A percentile compares a stretch with the other conserved stretches of the same genome.
These are phyloP conservation scores for Kwoniella sp. DNA, from an alignment of 768 basidiomycete species.

Conservation along the genomic window DNA sequence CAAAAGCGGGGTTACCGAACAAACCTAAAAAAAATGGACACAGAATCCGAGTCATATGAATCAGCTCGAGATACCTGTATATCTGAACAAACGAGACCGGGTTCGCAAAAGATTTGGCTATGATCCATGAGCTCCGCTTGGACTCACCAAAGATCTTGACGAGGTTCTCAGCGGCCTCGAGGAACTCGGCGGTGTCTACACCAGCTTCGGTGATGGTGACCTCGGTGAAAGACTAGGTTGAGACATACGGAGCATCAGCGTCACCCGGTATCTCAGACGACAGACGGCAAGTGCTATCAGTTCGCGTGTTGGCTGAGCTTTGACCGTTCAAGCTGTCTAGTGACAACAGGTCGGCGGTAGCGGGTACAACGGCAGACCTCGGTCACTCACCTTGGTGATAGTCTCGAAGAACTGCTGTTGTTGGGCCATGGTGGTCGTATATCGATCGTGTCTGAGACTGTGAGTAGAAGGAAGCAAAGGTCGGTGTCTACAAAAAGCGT, in stretches of 20 bases:
- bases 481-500: too few species aligned
- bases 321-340: too few species aligned
- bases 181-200: constrained; percentile 82
- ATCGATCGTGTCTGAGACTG: neutral
- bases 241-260: neutral
- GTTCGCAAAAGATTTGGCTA: too few species aligned
- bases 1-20: constrained; percentile 81
- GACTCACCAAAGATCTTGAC: constrained; percentile 85
- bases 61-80: neutral
- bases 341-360: too few species aligned
- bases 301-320: too few species aligned
- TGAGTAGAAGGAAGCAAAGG: too few species aligned
- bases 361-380: too few species aligned
- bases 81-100: neutral
- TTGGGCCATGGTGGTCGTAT: constrained; percentile 28
- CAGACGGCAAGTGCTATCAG: neutral
- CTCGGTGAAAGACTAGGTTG: constrained; percentile 81
- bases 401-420: constrained; percentile 52
- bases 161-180: constrained; percentile 84
- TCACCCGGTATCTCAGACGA: constrained; percentile 3
- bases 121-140: too few species aligned
- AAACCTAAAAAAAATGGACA: constrained; percentile 63
- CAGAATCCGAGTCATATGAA: neutral
- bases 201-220: constrained; percentile 83
- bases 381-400: constrained; percentile 48